Base-by-base conservation (phyloP, 2,329 filamentous ascomycete species). In the Aspergillus luchuensis region DNA sequence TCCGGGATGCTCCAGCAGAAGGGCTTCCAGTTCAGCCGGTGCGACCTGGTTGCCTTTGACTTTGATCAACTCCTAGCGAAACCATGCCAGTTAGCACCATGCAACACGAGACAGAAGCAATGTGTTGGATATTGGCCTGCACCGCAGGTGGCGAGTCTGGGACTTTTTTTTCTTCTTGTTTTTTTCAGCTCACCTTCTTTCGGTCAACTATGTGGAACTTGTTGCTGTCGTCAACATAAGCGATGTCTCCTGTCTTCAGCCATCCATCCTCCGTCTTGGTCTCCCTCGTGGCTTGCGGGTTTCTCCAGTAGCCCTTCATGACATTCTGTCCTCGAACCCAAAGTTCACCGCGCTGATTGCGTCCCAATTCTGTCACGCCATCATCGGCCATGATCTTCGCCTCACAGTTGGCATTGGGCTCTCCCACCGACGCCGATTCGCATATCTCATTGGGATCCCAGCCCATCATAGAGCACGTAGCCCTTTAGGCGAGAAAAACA, bases 251-350 rank as follows among this genome's bases (percentile, higher is more conserved):
- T 1, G 89, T 91, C 68, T 86, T 87, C 65, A 91, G 79, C 87
- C 89, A 92, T 21, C 87, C 85, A 60, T 90, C 88, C 3, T 69
- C 64, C 0, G 83, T 86, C 56, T 88, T 79, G 0, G 88, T 87
- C 48, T 87, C 84, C 11, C 75, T 75, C 0, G 91, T 93, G 2
- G 89, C 90, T 47, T 85, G 80, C 0, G 85, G 83, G 62, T 89
- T 91, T 47, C 82, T 80, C 88, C 90, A 94, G 75, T 96, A 96
- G 5, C 89, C 88, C 61, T 85, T 86, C 84, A 92, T 89, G 48
- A 94, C 78, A 36, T 86, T 91, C 2, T 90, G 91, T 0, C 85
- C 89, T 1, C 85, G 82, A 5, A 94, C 80, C 86, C 88, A 92
- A 19, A 95, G 79, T 76, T 94, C 90, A 30, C 91, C 91, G 3